Evolutionary conservation across 441 rosid species (phyloP), one percentile per base, ranked within the genome.

Genomic region (Macaranga tanarius): DNA sequence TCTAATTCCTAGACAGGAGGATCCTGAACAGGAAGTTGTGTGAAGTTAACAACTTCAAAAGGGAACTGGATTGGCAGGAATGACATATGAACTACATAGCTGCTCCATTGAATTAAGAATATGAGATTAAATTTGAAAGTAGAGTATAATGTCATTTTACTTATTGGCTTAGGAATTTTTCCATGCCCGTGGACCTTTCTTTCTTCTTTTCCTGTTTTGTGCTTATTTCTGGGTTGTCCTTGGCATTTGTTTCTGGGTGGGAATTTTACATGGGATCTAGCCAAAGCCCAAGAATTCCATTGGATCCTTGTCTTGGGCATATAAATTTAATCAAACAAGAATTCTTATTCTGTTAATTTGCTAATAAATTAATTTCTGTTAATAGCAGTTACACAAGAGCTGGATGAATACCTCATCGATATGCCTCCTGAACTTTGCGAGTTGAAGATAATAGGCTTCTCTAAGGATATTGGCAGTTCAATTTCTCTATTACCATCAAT

Each of bases 391-490:
- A 73, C 87, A 59, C 85, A 76, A 57, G 94, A 88, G 78, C 88
- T 88, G 71, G 94, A 85, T 20, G 99, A 95, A 79, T 91, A 87
- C 87, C 84, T 89, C 63, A 72, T 88, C 63, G 88, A 90, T 82
- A 67, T 95, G 83, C 92, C 95, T 73, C 93, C 97, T 1, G 99
- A 95, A 87, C 94, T 92, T 79, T 91, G 86, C 81, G 87, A 88
- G 76, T 81, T 95, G 84, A 95, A 95, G 89, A 91, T 95, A 81
- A 67, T 85, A 61, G 93, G 96, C 73, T 90, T 95, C 78, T 90
- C 97, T 8, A 95, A 95, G 84, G 96, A 93, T 63, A 84, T 93
- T 66, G 99, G 97, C 74, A 95, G 99, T 77, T 90, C 99, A 15
- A 70, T 91, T 70, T 89, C 97, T 80, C 85, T 95, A 83, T 82